Conservation (phyloP, 2,329 filamentous ascomycete species). For the Aureobasidium sp. region DNA sequence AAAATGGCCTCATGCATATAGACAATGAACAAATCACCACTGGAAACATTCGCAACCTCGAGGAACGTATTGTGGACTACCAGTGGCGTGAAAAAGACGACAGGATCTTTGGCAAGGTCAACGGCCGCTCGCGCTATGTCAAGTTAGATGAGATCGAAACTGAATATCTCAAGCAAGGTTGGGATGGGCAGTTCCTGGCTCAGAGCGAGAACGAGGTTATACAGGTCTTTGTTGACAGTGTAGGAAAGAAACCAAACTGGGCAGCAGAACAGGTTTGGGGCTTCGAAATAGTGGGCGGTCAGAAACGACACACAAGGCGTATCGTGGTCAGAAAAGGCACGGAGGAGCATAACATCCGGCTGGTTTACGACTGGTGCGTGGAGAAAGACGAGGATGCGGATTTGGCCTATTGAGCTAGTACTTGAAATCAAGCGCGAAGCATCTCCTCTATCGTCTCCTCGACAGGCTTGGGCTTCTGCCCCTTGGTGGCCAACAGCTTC, state of each 20-base stretch:
- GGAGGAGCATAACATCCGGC: conserved; percentile 32
- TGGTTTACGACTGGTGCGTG: conserved; percentile 38
- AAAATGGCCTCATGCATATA: conserved; percentile 48
- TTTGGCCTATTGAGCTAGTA: not conserved
- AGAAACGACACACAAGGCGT: conserved; percentile 34
- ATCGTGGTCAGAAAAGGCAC: conserved; percentile 35
- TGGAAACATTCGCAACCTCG: conserved; percentile 61
- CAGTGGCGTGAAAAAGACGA: conserved; percentile 61
- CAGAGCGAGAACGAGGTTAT: conserved; percentile 38
- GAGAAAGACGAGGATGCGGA: conserved; percentile 7
- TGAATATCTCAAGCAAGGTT: conserved; percentile 51
- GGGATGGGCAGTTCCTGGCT: conserved; percentile 48
- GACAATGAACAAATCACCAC: conserved; percentile 66
- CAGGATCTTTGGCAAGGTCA: conserved; percentile 69
- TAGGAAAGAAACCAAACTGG: conserved; percentile 37
- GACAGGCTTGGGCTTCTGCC: conserved; percentile 31
- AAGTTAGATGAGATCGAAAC: conserved; percentile 35
- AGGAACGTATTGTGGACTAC: conserved; percentile 53
- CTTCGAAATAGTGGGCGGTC: conserved; percentile 37
- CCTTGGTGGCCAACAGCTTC: conserved; percentile 30
- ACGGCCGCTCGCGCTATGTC: conserved; percentile 45
- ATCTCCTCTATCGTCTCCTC: conserved; percentile 38
- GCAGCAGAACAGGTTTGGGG: conserved; percentile 49
- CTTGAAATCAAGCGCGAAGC: conserved; percentile 18
- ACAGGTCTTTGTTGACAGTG: conserved; percentile 45